These are phyloP conservation scores for thale cress (Arabidopsis thaliana) DNA, from an alignment of 345 rosid species.

Conservation along the genomic window TAIR10.1 NC_003076.8:8838001-8838500, in stretches of 20 bases:
- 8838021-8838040: background rate
- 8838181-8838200: background rate
- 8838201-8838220: background rate
- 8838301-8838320: conserved; percentile 72
- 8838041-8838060: background rate
- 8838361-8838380: conserved; percentile 67
- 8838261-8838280: conserved; percentile 52
- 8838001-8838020: too few species aligned
- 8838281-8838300: conserved; percentile 63
- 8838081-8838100: background rate
- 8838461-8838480: conserved; percentile 61
- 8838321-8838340: conserved; percentile 67
- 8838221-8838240: background rate
- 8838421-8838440: conserved; percentile 53
- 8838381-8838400: conserved; percentile 52
- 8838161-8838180: background rate
- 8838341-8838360: conserved; percentile 66
- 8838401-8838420: conserved; percentile 58
- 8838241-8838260: background rate
- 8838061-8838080: background rate
- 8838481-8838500: conserved; percentile 49
- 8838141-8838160: background rate
- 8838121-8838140: background rate
- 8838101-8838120: background rate
- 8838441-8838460: conserved; percentile 68